These are phyloP conservation scores for Bruguiera parviflora DNA, from an alignment of 345 rosid species.

Conservation along the genomic window DNA sequence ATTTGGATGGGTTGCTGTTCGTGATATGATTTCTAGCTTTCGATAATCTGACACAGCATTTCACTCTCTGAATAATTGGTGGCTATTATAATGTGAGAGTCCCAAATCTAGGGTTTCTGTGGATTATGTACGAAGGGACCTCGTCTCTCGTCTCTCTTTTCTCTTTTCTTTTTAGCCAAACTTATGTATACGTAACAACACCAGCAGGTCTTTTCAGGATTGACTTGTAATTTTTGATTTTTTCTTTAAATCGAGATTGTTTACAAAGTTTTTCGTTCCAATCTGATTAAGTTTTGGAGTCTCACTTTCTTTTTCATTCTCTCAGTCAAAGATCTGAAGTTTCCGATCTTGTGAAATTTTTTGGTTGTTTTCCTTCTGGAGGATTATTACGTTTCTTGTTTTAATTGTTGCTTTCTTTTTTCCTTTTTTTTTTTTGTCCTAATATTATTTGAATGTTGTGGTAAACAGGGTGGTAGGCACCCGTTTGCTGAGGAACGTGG, in stretches of 20 bases:
- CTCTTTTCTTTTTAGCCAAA: no score
- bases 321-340: neutral
- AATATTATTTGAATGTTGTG: constrained; percentile 64
- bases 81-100: neutral
- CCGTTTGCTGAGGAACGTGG: constrained; percentile 60
- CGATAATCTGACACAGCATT: neutral
- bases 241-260: neutral
- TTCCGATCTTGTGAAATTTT: constrained; percentile 1
- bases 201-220: neutral
- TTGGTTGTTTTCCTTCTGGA: neutral
- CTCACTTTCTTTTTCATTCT: no score
- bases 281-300: no score
- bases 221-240: neutral
- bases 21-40: neutral
- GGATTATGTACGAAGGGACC: neutral
- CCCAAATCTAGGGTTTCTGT: constrained; percentile 3
- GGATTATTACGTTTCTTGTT: no score
- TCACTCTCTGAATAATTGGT: no score
- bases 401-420: no score
- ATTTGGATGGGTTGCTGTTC: neutral
- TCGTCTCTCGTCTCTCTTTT: no score
- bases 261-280: no score
- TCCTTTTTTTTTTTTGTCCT: constrained; percentile 25
- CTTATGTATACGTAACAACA: no score
- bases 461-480: constrained; percentile 84